These are phyloP conservation scores for Vitis cinerea DNA, from an alignment of 164 flowering plant genomes.

Conservation along the genomic window DNA sequence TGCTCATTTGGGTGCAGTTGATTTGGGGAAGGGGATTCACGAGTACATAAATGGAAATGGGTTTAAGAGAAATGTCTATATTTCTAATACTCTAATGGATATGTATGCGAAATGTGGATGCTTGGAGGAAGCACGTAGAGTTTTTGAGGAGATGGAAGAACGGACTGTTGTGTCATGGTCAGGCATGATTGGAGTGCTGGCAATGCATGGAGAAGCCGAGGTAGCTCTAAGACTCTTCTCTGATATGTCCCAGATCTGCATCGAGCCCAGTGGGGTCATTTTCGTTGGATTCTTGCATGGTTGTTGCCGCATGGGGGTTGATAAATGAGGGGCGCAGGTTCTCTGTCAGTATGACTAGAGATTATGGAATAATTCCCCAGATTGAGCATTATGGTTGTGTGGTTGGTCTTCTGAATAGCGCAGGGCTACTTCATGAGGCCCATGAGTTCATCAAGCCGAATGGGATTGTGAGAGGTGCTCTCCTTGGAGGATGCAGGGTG, in stretches of 20 bases:
- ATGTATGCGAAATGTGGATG: slow-evolving; percentile 81
- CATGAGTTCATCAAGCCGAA: slow-evolving; percentile 50
- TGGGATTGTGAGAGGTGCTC: slow-evolving; percentile 65
- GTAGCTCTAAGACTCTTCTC: slow-evolving; percentile 43
- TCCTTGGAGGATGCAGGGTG: slow-evolving; percentile 67
- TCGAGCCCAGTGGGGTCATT: slow-evolving; percentile 57
- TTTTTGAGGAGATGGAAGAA: slow-evolving; percentile 53
- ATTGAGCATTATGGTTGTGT: slow-evolving; percentile 70
- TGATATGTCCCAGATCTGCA: slow-evolving; percentile 36
- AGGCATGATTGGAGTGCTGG: slow-evolving; percentile 72
- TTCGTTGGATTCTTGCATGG: slow-evolving; percentile 63
- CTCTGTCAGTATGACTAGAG: slow-evolving; percentile 51
- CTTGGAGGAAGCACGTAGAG: slow-evolving; percentile 46
- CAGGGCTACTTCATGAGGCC: slow-evolving; percentile 67
- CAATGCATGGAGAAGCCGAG: slow-evolving; percentile 54
- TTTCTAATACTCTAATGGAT: slow-evolving; percentile 67
- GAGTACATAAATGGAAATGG: slow-evolving; percentile 43
- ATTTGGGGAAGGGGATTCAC: slow-evolving; percentile 62
- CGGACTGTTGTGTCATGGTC: slow-evolving; percentile 76
- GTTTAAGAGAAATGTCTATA: slow-evolving; percentile 39
- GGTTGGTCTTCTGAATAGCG: slow-evolving; percentile 65
- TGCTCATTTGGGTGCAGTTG: slow-evolving; percentile 64
- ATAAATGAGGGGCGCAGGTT: slow-evolving; percentile 42
- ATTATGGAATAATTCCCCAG: slow-evolving; percentile 41
- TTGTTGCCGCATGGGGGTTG: slow-evolving; percentile 69